phyloP scores from a whole-genome alignment of 495 filamentous ascomycete species.

The Penicillium canescens region DNA sequence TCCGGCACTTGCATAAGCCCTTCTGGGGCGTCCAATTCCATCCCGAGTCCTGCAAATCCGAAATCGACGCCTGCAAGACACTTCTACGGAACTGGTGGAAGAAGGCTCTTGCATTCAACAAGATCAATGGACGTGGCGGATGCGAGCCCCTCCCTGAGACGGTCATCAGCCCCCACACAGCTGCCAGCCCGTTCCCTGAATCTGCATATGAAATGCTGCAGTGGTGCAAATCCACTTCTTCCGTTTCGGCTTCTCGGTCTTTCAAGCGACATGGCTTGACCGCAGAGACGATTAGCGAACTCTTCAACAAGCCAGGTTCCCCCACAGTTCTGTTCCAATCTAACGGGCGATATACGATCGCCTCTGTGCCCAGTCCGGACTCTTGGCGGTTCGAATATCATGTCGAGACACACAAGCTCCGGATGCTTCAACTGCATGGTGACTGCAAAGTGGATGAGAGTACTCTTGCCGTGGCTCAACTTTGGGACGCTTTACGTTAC shows the following conservation, averaged over 20 bases:
- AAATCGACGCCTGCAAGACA: conserved; percentile 58
- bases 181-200: conserved; percentile 25
- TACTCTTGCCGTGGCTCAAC: conserved; percentile 28
- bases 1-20: conserved; percentile 67
- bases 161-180: conserved; percentile 24
- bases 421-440: conserved; percentile 22
- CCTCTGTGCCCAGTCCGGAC: conserved; percentile 40
- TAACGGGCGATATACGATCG: conserved; percentile 40
- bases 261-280: conserved; percentile 19
- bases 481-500: conserved; percentile 45
- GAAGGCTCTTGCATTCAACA: conserved; percentile 38
- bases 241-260: conserved; percentile 27
- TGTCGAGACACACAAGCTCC: conserved; percentile 23
- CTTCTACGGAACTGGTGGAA: conserved; percentile 80
- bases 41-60: conserved; percentile 89
- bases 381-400: conserved; percentile 48
- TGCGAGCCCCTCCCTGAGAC: conserved; percentile 25
- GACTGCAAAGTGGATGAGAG: conserved; percentile 15
- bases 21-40: conserved; percentile 96
- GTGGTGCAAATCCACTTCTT: conserved; percentile 36
- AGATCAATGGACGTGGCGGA: conserved; percentile 30
- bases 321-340: conserved; percentile 45
- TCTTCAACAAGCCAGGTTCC: conserved; percentile 36
- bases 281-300: conserved; percentile 37
- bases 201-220: conserved; percentile 36